Percentiles rank a stretch among this genome's conserved stretches.
Conservation (phyloP, 164 flowering plant genomes). For the Umbilicus rupestris region DNA sequence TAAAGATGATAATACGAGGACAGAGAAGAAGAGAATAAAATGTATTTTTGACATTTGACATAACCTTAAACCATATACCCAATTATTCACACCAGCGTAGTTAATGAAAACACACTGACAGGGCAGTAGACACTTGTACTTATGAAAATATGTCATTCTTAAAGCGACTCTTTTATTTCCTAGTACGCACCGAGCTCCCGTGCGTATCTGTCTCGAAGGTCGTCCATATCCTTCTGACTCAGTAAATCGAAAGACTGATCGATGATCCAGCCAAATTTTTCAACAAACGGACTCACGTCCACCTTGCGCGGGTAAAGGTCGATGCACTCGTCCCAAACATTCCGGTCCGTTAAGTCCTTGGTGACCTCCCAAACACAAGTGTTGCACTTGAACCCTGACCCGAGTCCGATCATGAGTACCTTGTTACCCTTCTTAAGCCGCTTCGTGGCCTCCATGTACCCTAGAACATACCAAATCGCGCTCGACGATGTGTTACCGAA, state of each 20-base stretch:
- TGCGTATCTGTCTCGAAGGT: background rate
- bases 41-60: no score
- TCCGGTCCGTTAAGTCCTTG: background rate
- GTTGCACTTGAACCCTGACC: conserved; percentile 8
- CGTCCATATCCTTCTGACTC: background rate
- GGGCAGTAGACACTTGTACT: background rate
- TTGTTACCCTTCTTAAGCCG: conserved; percentile 4
- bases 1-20: no score
- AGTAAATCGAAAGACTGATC: background rate
- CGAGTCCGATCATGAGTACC: conserved; percentile 4
- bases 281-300: background rate
- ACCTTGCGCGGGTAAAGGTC: background rate
- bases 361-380: background rate
- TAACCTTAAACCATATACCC: background rate
- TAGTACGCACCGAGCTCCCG: background rate
- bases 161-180: background rate
- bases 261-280: conserved; percentile 4
- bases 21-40: no score
- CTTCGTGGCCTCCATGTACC: conserved; percentile 8
- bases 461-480: conserved; percentile 2
- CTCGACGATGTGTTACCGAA: conserved; percentile 9
- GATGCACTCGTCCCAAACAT: conserved; percentile 1
- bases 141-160: background rate
- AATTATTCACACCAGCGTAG: background rate
- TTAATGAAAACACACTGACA: background rate